These are phyloP conservation scores for Lactarius hatsudake DNA, from an alignment of 768 basidiomycete genomes.

Conservation along the genomic window DNA sequence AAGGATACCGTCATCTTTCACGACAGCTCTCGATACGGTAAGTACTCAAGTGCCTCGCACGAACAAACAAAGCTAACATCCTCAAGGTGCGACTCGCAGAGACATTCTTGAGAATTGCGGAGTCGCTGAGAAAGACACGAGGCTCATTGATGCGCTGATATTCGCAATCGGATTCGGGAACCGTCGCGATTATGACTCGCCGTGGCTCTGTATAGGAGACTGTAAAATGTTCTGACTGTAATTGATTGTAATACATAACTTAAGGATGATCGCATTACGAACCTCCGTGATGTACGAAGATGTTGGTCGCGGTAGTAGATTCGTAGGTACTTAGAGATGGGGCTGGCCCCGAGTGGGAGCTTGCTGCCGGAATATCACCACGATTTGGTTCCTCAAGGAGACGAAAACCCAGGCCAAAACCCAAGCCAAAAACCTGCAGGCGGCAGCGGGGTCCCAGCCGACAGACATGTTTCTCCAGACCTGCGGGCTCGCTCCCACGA, in stretches of 20 bases:
- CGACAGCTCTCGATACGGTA: constrained; percentile 37
- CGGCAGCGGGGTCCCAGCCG: not conserved
- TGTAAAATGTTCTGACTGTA: not conserved
- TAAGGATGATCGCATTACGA: too few relatives aligned
- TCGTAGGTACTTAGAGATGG: too few relatives aligned
- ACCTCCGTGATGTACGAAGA: too few relatives aligned
- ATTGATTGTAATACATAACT: not conserved
- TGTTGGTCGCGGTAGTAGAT: not conserved
- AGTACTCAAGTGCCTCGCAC: not conserved
- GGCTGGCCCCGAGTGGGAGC: too few relatives aligned
- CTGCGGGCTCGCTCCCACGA: too few relatives aligned
- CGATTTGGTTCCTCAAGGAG: too few relatives aligned
- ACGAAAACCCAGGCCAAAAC: too few relatives aligned
- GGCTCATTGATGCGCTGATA: constrained; percentile 42
- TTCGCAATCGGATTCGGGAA: not conserved
- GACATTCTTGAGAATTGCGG: constrained; percentile 57
- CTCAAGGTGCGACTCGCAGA: constrained; percentile 50
- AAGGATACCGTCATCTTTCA: constrained; percentile 37
- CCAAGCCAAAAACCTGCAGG: not conserved
- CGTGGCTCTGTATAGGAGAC: not conserved
- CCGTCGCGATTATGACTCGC: not conserved
- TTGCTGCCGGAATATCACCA: too few relatives aligned
- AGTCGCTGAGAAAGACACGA: constrained; percentile 54
- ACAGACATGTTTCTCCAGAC: not conserved
- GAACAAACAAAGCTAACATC: not conserved